phyloP scores from a whole-genome alignment of 805 yeast species.

The Myxozyma vanderwaltii region DNA sequence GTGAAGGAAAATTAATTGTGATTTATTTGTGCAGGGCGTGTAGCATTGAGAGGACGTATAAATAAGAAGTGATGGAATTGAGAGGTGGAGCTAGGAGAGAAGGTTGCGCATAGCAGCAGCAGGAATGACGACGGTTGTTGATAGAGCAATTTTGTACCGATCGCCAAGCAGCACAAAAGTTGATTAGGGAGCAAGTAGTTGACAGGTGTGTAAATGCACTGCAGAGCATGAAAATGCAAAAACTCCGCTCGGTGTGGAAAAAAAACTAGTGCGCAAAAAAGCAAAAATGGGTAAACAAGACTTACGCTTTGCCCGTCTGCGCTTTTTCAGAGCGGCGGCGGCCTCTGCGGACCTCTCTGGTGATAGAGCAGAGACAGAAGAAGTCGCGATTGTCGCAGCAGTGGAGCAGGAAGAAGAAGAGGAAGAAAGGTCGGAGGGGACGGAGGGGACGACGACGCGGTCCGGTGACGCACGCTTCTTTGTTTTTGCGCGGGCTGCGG shows the following conservation, averaged over 20 bases:
- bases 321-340: constrained; percentile 22
- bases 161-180: no score
- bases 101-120: no score
- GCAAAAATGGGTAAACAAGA: not conserved
- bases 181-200: no score
- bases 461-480: constrained; percentile 35
- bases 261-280: not conserved
- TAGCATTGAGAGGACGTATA: no score
- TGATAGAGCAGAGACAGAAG: not conserved
- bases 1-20: no score
- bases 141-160: no score
- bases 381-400: not conserved
- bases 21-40: no score
- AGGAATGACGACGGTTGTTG: no score
- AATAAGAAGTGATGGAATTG: no score
- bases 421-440: not conserved
- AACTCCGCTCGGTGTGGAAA: not conserved
- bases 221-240: no score
- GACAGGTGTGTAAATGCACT: no score
- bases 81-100: no score
- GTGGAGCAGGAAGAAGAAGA: not conserved
- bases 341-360: constrained; percentile 7
- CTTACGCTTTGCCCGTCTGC: constrained; percentile 31
- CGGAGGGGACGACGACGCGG: constrained; percentile 17
- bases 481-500: constrained; percentile 32